phyloP scores from a whole-genome alignment of 148 eudicot genomes.

The Fallopia convolvulus region DNA sequence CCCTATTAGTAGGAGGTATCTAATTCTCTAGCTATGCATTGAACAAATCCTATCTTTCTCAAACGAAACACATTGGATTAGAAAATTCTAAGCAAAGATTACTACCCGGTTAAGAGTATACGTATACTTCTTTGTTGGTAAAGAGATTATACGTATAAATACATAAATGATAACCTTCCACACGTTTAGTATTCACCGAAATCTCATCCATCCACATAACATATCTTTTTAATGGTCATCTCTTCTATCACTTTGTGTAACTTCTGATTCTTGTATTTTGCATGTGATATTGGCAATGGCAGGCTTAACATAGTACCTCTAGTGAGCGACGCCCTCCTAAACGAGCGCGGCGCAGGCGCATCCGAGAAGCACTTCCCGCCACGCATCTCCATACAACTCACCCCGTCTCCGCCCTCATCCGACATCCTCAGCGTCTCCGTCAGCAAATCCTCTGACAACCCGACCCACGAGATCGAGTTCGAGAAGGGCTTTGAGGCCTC shows the following conservation, averaged over 20 bases:
- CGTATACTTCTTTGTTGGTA: too few species aligned
- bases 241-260: too few species aligned
- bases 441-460: slow-evolving; percentile 74
- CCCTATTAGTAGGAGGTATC: neutral
- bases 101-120: neutral
- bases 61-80: too few species aligned
- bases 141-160: neutral
- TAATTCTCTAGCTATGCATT: neutral
- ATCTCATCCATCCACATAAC: too few species aligned
- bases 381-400: slow-evolving; percentile 59
- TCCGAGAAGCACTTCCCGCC: slow-evolving; percentile 93
- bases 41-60: too few species aligned
- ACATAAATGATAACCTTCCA: neutral
- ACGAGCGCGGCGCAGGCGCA: slow-evolving; percentile 65
- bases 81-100: too few species aligned
- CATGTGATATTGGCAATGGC: slow-evolving; percentile 5
- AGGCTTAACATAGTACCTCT: slow-evolving; percentile 70
- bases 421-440: slow-evolving; percentile 62
- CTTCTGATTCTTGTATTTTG: neutral
- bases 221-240: too few species aligned
- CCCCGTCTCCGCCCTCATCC: slow-evolving; percentile 39
- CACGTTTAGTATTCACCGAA: neutral
- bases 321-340: slow-evolving; percentile 43
- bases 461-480: slow-evolving; percentile 39
- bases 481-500: slow-evolving; percentile 57